These are phyloP conservation scores for Glaciozyma antarctica DNA, from an alignment of 768 basidiomycete species.

Conservation along the genomic window DNA sequence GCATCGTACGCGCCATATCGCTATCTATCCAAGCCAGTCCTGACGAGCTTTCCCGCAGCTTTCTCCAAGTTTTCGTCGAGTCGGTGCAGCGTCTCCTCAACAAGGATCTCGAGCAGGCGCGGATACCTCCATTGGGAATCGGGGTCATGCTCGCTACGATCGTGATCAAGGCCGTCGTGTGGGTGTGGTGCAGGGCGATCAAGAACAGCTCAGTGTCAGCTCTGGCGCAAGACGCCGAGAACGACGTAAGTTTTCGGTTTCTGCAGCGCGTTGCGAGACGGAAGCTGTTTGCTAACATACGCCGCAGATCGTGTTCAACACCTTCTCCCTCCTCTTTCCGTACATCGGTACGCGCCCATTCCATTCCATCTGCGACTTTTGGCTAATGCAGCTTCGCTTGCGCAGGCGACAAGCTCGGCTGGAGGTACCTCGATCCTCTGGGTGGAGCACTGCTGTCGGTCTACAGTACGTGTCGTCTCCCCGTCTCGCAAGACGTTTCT, in stretches of 20 bases:
- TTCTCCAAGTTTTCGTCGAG: conserved; percentile 42
- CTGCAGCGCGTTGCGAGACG: not conserved
- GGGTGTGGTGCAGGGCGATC: conserved; percentile 23
- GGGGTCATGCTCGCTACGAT: conserved; percentile 41
- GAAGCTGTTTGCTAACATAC: not conserved
- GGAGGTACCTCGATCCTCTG: conserved; percentile 40
- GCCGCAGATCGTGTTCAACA: conserved; percentile 38
- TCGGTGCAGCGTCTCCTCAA: conserved; percentile 37
- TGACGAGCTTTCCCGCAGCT: no score
- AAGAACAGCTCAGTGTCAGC: conserved; percentile 38
- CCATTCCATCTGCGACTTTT: not conserved
- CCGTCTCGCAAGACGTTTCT: not conserved
- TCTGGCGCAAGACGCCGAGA: conserved; percentile 43
- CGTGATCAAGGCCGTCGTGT: conserved; percentile 36
- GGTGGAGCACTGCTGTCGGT: conserved; percentile 42
- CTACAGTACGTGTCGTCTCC: conserved; percentile 37
- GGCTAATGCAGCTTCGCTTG: conserved; percentile 25
- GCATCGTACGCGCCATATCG: not conserved
- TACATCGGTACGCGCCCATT: conserved; percentile 3
- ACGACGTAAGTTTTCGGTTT: conserved; percentile 36
- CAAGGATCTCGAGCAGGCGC: conserved; percentile 33
- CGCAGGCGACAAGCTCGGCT: conserved; percentile 36
- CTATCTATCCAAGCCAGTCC: not conserved
- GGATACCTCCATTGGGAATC: conserved; percentile 14
- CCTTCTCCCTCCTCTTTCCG: conserved; percentile 42